Evolutionary conservation across 2,329 filamentous ascomycete genomes (phyloP).

Genomic region (Tolypocladium nubicola): DNA sequence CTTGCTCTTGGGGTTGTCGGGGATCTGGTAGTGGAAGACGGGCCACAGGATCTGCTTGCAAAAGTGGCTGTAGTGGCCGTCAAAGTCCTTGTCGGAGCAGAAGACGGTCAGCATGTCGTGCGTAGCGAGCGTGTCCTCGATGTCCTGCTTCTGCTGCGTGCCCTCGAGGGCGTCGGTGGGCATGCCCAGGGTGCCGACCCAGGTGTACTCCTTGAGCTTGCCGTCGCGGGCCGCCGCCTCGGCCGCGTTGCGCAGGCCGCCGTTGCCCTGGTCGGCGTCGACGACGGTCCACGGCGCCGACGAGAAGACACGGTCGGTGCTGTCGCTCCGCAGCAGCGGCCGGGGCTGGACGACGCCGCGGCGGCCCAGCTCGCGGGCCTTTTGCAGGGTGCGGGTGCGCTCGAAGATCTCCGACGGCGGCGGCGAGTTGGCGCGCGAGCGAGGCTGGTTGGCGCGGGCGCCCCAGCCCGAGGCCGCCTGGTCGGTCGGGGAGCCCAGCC

Average conservation of each 20-base stretch:
- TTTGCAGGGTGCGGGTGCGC: slow-evolving; percentile 46
- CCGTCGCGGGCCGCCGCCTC: slow-evolving; percentile 64
- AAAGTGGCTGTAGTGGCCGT: slow-evolving; percentile 90
- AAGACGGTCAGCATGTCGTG: slow-evolving; percentile 78
- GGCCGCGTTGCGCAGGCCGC: slow-evolving; percentile 80
- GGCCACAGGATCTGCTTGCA: slow-evolving; percentile 98
- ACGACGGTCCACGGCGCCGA: slow-evolving; percentile 76
- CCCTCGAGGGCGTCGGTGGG: slow-evolving; percentile 76
- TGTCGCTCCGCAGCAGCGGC: slow-evolving; percentile 43
- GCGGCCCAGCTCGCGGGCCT: slow-evolving; percentile 46
- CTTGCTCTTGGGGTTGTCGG: slow-evolving; percentile 96
- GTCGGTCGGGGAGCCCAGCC: slow-evolving; percentile 57
- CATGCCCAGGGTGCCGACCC: slow-evolving; percentile 89
- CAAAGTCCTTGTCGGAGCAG: slow-evolving; percentile 82
- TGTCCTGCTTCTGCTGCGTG: slow-evolving; percentile 67
- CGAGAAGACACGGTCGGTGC: slow-evolving; percentile 60
- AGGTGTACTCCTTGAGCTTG: slow-evolving; percentile 65
- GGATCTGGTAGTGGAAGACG: slow-evolving; percentile 96
- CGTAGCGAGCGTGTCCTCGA: slow-evolving; percentile 68
- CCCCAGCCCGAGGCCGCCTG: slow-evolving; percentile 72
- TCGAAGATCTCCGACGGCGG: slow-evolving; percentile 69
- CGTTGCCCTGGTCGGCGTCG: slow-evolving; percentile 82
- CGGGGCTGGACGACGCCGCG: slow-evolving; percentile 48
- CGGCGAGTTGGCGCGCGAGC: slow-evolving; percentile 60
- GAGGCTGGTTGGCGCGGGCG: slow-evolving; percentile 63